Base-by-base conservation (phyloP, 306 rosid species). In the Sicyos edulis region DNA sequence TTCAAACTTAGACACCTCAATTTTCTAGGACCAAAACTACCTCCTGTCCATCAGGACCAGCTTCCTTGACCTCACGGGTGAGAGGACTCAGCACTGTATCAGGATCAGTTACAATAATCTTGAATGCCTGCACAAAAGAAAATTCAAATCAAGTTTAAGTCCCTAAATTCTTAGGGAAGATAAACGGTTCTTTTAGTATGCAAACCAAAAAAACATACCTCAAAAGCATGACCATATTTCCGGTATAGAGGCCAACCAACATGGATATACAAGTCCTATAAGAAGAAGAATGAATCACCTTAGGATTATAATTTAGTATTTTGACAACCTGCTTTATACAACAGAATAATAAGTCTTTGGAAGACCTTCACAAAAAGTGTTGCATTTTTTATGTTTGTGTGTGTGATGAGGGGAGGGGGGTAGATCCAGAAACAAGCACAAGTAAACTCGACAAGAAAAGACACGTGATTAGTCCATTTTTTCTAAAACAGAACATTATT, bases 211-310 rank as follows among this genome's bases (percentile, higher is more conserved):
- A 0, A 5, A 9, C 19, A 55, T 45, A 91, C 99, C 99, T 93
- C 99, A 77, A 93, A 93, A 85, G 97, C 97, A 71, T 93, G 99
- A 74, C 91, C 92, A 74, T 91, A 86, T 73, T 91, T 93, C 76
- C 96, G 88, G 79, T 93, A 93, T 44, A 93, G 78, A 53, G 99
- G 99, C 99, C 99, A 93, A n/a, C 82, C 97, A 82, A 93, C 86
- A 78, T 91, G 86, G 72, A 93, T 57, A 55, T 93, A 93, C 78
- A 93, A 80, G 2, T 93, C 99, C 97, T 90, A 87, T 63, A 83
- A 56, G 67, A 74, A 61, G 26, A 65, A 51, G 2, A 4, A 69
- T 32, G 37, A 4, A 29, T 29, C 40, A 69, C 40, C 73, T 24
- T 50, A 68, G 58, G 24, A 68, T 68, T 49, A 16, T 69, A 69